Base-by-base conservation (phyloP, 1,139 yeast species). In the Casaregolazyma lundiana region DNA sequence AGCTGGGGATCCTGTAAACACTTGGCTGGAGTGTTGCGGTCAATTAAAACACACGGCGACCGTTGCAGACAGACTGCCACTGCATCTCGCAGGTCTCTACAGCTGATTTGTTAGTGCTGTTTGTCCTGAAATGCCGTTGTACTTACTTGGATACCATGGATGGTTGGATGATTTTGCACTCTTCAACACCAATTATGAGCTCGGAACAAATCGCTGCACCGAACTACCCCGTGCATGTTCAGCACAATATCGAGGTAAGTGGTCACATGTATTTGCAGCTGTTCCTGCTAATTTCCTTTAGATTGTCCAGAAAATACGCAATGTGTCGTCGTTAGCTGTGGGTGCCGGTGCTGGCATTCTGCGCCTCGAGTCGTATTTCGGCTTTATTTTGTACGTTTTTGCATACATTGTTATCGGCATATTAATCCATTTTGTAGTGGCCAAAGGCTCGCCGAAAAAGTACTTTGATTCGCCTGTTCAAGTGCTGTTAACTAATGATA, bases 21-120 rank as follows among this genome's bases (percentile, higher is more conserved):
- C 51, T 88, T 83, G 54, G 86, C 84, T 3, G 98, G 98, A 2
- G 89, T 86, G 66, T 92, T 77, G 53, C 98, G 73, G 53, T 92
- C 87, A 35, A 92, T 77, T 70, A 92, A 76, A 47, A 92, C 98
- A 66, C 98, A 92, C 13, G 97, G 97, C 4, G 97, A 89, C 63
- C 97, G 75, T 65, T 92, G 98, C 43, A 92, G 74, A 62, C 98
- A 92, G 19, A 92, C 83, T 6, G 97, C 97, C 52, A 92, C 88
- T 13, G 95, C 96, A 59, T 80, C 87, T 60, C 89, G 79, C 61
- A 90, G 94, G 66, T 92, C 98, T 60, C 86, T 84, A 67, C 98
- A 92, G 74, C 96, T 89, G 18, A 50, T 47, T 1, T 53, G 36
- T 42, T 26, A 36, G 35, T 26, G 29, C 9, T 6, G 26, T 3